phyloP scores from a whole-genome alignment of 805 yeast genomes.

The Kluyveromyces dobzhanskii region DNA sequence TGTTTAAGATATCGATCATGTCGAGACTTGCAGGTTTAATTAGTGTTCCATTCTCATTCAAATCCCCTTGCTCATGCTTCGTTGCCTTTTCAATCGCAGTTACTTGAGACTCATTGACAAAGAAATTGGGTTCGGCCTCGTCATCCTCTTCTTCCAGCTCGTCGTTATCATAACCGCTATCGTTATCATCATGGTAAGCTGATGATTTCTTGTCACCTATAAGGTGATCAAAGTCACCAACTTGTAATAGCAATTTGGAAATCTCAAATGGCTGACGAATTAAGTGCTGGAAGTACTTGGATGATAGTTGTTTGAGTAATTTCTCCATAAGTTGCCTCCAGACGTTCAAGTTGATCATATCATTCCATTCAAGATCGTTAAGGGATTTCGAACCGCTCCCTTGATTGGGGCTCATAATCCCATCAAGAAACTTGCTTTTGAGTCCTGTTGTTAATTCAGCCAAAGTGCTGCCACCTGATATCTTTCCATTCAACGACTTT shows the following conservation, averaged over 20 bases:
- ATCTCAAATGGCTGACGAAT: conserved; percentile 86
- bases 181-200: conserved; percentile 1
- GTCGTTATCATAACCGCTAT: conserved; percentile 10
- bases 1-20: conserved; percentile 56
- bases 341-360: conserved; percentile 53
- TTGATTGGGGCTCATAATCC: conserved; percentile 2
- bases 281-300: conserved; percentile 60
- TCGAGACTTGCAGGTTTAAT: conserved; percentile 53
- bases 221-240: conserved; percentile 49
- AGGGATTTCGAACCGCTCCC: conserved; percentile 6
- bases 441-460: conserved; percentile 8
- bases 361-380: conserved; percentile 52
- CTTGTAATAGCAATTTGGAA: conserved; percentile 68
- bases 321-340: conserved; percentile 49
- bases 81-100: conserved; percentile 9
- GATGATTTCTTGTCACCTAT: conserved; percentile 5
- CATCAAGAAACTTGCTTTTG: conserved; percentile 4
- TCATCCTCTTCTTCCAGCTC: conserved; percentile 22
- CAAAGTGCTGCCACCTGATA: conserved; percentile 4
- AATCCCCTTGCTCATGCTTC: conserved; percentile 13
- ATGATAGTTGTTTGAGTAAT: conserved; percentile 51
- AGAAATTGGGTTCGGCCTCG: conserved; percentile 39
- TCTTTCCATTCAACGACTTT: conserved; percentile 3
- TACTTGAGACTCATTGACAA: conserved; percentile 25
- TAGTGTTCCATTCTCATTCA: conserved; percentile 34